Conservation (phyloP, 2,329 filamentous ascomycete species). For the Clonostachys solani region DNA sequence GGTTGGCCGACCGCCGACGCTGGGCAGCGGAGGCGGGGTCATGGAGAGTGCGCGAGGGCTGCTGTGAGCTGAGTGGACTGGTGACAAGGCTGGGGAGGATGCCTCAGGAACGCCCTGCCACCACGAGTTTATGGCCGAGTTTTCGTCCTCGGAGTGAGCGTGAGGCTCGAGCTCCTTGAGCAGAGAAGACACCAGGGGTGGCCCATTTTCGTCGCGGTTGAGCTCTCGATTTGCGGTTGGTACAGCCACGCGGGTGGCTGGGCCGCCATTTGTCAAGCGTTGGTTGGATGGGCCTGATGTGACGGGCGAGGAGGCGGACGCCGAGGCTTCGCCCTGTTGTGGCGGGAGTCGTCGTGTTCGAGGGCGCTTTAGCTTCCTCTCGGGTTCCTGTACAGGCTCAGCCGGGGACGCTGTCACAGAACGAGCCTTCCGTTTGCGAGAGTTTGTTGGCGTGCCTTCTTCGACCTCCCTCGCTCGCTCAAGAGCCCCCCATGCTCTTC, state of each 20-base stretch:
- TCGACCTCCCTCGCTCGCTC: constrained; percentile 76
- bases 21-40: constrained; percentile 64
- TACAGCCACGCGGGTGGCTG: neutral
- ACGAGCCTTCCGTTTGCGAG: constrained; percentile 69
- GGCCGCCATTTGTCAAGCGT: neutral
- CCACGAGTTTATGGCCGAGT: constrained; percentile 13
- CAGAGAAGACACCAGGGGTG: constrained; percentile 82
- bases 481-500: constrained; percentile 84
- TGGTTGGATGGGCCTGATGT: constrained; percentile 15
- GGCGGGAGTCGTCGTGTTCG: constrained; percentile 65
- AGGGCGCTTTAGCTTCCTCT: constrained; percentile 83
- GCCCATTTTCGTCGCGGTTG: constrained; percentile 38
- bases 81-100: constrained; percentile 63
- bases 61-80: constrained; percentile 58
- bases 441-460: constrained; percentile 41
- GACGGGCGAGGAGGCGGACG: constrained; percentile 19
- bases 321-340: constrained; percentile 40
- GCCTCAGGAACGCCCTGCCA: constrained; percentile 25
- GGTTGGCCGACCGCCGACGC: constrained; percentile 47
- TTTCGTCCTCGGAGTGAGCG: constrained; percentile 53
- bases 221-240: constrained; percentile 4
- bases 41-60: constrained; percentile 64
- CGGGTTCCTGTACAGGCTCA: constrained; percentile 65
- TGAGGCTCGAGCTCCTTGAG: constrained; percentile 80
- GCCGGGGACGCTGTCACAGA: constrained; percentile 69